A percentile compares a stretch with the other conserved stretches of the same genome.
Evolutionary conservation across 306 rosid genomes (phyloP).

Genomic region (Prunus fruticosa): DNA sequence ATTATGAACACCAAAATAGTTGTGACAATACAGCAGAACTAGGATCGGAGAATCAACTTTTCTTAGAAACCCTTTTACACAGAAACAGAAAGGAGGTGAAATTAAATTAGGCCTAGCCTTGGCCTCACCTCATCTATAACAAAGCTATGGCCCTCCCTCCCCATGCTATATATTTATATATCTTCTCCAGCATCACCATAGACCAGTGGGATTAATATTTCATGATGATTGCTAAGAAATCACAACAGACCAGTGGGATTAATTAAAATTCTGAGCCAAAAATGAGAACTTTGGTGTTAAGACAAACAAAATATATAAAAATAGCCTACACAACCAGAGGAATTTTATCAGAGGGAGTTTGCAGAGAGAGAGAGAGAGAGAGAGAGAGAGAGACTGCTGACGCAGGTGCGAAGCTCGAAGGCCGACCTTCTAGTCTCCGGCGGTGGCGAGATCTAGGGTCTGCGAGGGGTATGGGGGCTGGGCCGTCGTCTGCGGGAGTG

Average conservation of each 20-base stretch:
- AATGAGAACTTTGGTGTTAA: neutral
- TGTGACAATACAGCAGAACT: neutral
- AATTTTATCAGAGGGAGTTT: no score
- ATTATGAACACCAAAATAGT: neutral
- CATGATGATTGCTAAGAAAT: slow-evolving; percentile 19
- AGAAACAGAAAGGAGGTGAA: neutral
- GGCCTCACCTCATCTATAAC: neutral
- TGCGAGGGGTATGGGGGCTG: no score
- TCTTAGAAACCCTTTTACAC: neutral
- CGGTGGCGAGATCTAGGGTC: no score
- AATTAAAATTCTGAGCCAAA: neutral
- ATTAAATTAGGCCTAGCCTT: neutral
- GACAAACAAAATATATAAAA: neutral
- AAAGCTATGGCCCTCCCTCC: neutral
- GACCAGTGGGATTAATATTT: neutral
- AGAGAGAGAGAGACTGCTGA: no score
- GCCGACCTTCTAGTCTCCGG: no score
- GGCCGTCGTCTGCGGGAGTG: no score
- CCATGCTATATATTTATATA: neutral
- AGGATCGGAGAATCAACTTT: no score
- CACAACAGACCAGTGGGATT: slow-evolving; percentile 18
- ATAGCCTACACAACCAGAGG: no score
- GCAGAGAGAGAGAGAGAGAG: no score
- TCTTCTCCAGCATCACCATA: slow-evolving; percentile 1
- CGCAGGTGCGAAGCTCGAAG: no score